Conservation (phyloP, 2,329 filamentous ascomycete species). For the Talaromyces sp. region DNA sequence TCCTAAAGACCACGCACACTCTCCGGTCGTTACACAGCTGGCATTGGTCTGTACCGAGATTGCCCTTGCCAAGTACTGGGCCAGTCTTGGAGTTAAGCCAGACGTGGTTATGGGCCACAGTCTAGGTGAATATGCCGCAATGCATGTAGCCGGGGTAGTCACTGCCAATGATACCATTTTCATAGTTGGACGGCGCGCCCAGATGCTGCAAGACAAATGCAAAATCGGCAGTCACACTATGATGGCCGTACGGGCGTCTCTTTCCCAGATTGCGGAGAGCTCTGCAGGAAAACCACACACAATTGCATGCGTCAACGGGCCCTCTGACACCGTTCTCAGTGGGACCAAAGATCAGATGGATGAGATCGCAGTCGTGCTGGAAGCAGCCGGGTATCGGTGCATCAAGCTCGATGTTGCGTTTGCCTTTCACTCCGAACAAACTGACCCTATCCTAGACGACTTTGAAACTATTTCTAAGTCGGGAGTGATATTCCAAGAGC, state of each 20-base stretch:
- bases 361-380: constrained; percentile 46
- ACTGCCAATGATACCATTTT: constrained; percentile 45
- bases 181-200: constrained; percentile 63
- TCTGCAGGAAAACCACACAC: constrained; percentile 34
- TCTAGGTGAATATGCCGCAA: constrained; percentile 36
- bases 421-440: constrained; percentile 61
- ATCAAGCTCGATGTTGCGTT: constrained; percentile 60
- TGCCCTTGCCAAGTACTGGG: constrained; percentile 31
- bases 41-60: constrained; percentile 38
- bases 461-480: constrained; percentile 51
- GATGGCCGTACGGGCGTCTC: constrained; percentile 49
- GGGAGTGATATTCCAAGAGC: constrained; percentile 33
- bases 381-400: constrained; percentile 53
- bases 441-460: constrained; percentile 57
- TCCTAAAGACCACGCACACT: constrained; percentile 3
- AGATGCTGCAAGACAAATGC: constrained; percentile 61
- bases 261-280: constrained; percentile 43
- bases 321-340: constrained; percentile 67
- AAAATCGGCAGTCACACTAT: constrained; percentile 62
- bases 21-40: constrained; percentile 31
- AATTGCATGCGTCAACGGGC: constrained; percentile 72
- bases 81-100: constrained; percentile 23
- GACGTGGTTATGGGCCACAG: constrained; percentile 26
- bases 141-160: constrained; percentile 31
- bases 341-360: constrained; percentile 56